These are phyloP conservation scores for Breynia disticha DNA, from an alignment of 441 rosid genomes.

Conservation along the genomic window DNA sequence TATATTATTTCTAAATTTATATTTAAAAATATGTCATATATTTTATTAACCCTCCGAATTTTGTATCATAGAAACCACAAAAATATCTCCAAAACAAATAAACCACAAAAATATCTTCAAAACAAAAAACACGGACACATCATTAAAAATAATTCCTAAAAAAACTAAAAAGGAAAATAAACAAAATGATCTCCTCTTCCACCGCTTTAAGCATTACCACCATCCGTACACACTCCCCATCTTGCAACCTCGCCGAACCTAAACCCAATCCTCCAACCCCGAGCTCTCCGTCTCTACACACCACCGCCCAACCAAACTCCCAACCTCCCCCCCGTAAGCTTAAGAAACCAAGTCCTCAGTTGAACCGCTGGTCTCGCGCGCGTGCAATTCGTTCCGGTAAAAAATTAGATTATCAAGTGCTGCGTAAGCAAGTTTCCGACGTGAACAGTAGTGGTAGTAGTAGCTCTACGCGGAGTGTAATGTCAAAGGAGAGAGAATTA, in stretches of 20 bases:
- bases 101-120: too few relatives aligned
- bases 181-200: constrained; percentile 30
- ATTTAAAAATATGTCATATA: too few relatives aligned
- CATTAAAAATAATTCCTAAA: too few relatives aligned
- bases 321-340: constrained; percentile 36
- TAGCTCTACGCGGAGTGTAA: constrained; percentile 9
- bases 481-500: constrained; percentile 12
- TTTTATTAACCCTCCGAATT: too few relatives aligned
- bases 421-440: constrained; percentile 17
- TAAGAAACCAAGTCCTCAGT: constrained; percentile 51
- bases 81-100: too few relatives aligned
- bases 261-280: neutral
- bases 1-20: too few relatives aligned
- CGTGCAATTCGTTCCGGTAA: constrained; percentile 61
- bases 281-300: neutral
- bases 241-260: constrained; percentile 15
- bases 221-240: constrained; percentile 14
- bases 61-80: too few relatives aligned
- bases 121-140: too few relatives aligned
- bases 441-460: too few relatives aligned
- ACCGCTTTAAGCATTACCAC: constrained; percentile 26
- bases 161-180: too few relatives aligned
- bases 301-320: constrained; percentile 22
- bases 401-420: constrained; percentile 45
- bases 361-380: constrained; percentile 78